phyloP scores from a whole-genome alignment of 2,329 filamentous ascomycete genomes.

The Plenodomus lindquistii region DNA sequence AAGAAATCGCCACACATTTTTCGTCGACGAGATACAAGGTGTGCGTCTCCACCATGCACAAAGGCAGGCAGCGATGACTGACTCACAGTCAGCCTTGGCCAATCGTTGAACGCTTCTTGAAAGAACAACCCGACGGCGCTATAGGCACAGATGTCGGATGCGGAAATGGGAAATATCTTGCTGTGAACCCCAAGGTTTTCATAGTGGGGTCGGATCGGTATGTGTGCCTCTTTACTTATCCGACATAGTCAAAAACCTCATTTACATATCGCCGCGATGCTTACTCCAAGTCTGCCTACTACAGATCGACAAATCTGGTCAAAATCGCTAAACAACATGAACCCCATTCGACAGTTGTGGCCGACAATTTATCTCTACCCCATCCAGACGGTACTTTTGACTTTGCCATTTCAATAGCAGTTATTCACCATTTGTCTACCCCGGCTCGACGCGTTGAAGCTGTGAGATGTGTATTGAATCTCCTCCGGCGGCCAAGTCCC shows the following conservation, averaged over 20 bases:
- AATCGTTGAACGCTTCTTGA: slow-evolving; percentile 79
- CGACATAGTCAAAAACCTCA: too few species aligned
- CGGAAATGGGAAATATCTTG: slow-evolving; percentile 94
- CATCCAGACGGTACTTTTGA: slow-evolving; percentile 71
- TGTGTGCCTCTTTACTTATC: too few species aligned
- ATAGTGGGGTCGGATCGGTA: slow-evolving; percentile 86
- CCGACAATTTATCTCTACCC: slow-evolving; percentile 82
- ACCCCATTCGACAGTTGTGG: slow-evolving; percentile 72
- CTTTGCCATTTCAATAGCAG: slow-evolving; percentile 92
- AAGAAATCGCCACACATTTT: slow-evolving; percentile 82
- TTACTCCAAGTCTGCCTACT: not conserved
- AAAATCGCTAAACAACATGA: slow-evolving; percentile 58
- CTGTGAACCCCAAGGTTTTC: slow-evolving; percentile 75
- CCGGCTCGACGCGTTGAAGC: slow-evolving; percentile 71
- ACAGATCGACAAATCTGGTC: slow-evolving; percentile 61
- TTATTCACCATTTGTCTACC: slow-evolving; percentile 91
- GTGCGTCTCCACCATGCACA: slow-evolving; percentile 25
- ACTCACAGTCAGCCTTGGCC: slow-evolving; percentile 74
- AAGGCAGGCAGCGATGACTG: slow-evolving; percentile 11
- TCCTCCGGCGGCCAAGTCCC: slow-evolving; percentile 51
- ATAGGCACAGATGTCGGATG: slow-evolving; percentile 91
- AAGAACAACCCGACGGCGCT: slow-evolving; percentile 66
- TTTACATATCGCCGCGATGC: not conserved
- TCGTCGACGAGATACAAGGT: slow-evolving; percentile 76
- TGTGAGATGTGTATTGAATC: slow-evolving; percentile 70